Evolutionary conservation across 805 yeast genomes (phyloP), one percentile per base, ranked within the genome.

Genomic region (Saccharomyces eubayanus): DNA sequence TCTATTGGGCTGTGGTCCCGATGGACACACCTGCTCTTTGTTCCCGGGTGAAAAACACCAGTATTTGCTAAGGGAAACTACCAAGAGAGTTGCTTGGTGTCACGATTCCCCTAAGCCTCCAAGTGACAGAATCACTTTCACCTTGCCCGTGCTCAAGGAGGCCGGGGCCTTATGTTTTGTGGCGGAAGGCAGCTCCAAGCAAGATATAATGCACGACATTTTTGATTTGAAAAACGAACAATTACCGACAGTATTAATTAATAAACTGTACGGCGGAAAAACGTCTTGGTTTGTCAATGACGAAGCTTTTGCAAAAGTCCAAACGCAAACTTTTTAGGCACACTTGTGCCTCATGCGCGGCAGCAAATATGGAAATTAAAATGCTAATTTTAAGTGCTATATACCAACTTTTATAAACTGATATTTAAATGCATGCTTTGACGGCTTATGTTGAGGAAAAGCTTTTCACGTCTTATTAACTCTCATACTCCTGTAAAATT

Each of bases 31-130:
- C 5, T 88, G 96, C 73, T 90, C 97, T 0, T 75, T 90, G 58
- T 90, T 90, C 80, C 97, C 97, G 11, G 90, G 85, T 41, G 63
- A 57, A 16, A 49, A 47, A 5, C 96, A 89, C 68, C 62, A 69
- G 56, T 76, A 89, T 62, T 75, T 90, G 53, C 49, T 69, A 11
- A 59, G 66, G 2, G 92, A 85, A 65, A 68, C 72, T 28, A 50
- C 67, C 9, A 72, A 75, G 56, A 69, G 71, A 46, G 84, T 90
- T 54, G 81, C 91, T 9, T 72, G 81, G 63, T 80, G 91, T 57
- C 76, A 77, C 50, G 92, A 90, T 68, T 87, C 96, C 10, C 97
- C 97, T 69, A 91, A 91, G 72, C 96, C 96, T 31, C 97, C 97
- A 45, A 84, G 91, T 68, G 83, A 91, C 76, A 83, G 97, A 76